A percentile compares a stretch with the other conserved stretches of the same genome.
Conservation (phyloP, 345 rosid genomes). For the Brassica carinata region DNA sequence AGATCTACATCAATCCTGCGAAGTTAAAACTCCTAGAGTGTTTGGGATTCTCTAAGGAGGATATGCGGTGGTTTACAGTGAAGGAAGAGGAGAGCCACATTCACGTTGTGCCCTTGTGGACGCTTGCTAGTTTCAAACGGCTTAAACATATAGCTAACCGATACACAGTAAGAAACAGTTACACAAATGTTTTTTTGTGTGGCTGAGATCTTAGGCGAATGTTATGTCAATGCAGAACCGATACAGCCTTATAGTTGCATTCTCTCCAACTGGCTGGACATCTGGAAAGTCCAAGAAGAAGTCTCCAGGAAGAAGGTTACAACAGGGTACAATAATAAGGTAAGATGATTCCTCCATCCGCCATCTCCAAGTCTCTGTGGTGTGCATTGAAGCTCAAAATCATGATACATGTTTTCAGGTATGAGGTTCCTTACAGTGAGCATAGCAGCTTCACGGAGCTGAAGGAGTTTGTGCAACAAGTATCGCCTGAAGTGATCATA, state of each 20-base stretch:
- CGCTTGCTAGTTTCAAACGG: constrained; percentile 92
- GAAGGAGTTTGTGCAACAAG: constrained; percentile 71
- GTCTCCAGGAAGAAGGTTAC: constrained; percentile 81
- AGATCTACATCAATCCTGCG: constrained; percentile 68
- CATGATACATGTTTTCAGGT: constrained; percentile 44
- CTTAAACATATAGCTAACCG: constrained; percentile 74
- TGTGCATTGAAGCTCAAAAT: neutral
- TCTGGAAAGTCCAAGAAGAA: constrained; percentile 87
- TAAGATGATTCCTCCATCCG: constrained; percentile 19
- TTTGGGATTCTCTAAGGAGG: constrained; percentile 73
- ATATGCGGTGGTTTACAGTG: constrained; percentile 83
- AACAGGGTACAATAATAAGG: constrained; percentile 97
- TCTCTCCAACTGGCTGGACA: constrained; percentile 97
- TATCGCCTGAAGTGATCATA: constrained; percentile 70
- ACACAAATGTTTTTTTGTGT: no score
- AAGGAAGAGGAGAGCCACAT: constrained; percentile 89
- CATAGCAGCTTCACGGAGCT: constrained; percentile 88
- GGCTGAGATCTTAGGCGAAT: constrained; percentile 3
- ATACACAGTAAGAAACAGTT: constrained; percentile 61
- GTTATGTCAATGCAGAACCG: constrained; percentile 50
- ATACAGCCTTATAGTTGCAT: constrained; percentile 81
- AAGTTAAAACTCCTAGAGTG: constrained; percentile 75
- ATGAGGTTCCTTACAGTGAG: constrained; percentile 95
- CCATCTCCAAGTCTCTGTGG: neutral
- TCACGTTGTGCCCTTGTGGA: constrained; percentile 97